A percentile compares a stretch with the other conserved stretches of the same genome.
Conservation (phyloP, 1,139 yeast species). For the Cylindricascospora bacillispora region DNA sequence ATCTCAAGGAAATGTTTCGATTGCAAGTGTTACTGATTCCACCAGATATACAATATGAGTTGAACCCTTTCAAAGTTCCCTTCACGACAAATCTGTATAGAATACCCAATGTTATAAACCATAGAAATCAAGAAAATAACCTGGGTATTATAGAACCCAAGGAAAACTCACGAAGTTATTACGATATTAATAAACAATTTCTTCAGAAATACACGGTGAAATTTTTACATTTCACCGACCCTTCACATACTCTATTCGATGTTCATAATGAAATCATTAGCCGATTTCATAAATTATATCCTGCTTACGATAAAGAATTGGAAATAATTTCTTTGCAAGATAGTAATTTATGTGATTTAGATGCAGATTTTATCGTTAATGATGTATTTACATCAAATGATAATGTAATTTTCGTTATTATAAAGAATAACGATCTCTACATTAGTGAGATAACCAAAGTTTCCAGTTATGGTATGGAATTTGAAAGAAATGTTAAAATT, state of each 20-base stretch:
- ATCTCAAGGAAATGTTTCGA: conserved; percentile 16
- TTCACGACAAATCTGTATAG: too few relatives aligned
- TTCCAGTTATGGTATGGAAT: conserved; percentile 7
- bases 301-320: conserved; percentile 37
- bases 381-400: conserved; percentile 42
- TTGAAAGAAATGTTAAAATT: conserved; percentile 7
- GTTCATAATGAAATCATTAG: conserved; percentile 38
- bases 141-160: conserved; percentile 1
- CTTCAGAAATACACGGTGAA: conserved; percentile 24
- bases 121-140: not conserved
- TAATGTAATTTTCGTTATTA: conserved; percentile 41
- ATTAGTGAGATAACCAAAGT: conserved; percentile 9
- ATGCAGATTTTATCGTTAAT: conserved; percentile 52
- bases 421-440: conserved; percentile 31
- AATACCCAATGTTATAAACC: conserved; percentile 2
- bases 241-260: conserved; percentile 31
- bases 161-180: conserved; percentile 1
- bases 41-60: conserved; percentile 10
- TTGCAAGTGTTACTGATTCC: conserved; percentile 19
- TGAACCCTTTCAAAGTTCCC: not conserved
- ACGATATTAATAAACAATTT: not conserved
- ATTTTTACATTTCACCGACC: conserved; percentile 49
- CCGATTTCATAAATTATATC: conserved; percentile 48
- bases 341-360: conserved; percentile 52
- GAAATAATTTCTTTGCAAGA: conserved; percentile 50